phyloP scores from a whole-genome alignment of 228 moss, liverwort and hornwort genomes.

The Sphagnum magellanicum region DNA sequence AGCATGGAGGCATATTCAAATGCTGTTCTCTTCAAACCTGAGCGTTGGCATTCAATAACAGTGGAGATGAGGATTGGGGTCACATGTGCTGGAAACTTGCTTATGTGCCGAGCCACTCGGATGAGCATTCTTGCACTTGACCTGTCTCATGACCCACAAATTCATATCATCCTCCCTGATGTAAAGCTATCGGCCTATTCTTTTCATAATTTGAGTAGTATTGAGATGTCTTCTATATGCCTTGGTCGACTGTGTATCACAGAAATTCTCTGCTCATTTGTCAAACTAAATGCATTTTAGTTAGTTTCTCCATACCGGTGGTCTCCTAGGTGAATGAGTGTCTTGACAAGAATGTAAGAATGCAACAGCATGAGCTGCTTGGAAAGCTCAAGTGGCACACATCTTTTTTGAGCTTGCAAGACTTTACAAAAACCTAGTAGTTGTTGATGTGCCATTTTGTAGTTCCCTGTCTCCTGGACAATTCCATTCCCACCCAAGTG shows the following conservation, averaged over 20 bases:
- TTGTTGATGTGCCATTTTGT: conserved; percentile 76
- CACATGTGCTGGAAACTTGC: conserved; percentile 59
- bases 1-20: conserved; percentile 74
- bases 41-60: conserved; percentile 77
- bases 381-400: conserved; percentile 25
- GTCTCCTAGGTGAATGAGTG: conserved; percentile 50
- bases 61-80: conserved; percentile 83
- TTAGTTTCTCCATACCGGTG: conserved; percentile 32
- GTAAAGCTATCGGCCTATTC: too few relatives aligned
- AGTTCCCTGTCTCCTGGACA: conserved; percentile 61
- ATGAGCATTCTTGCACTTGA: conserved; percentile 88
- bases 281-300: too few relatives aligned
- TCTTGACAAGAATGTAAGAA: conserved; percentile 81
- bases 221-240: too few relatives aligned
- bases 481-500: background rate
- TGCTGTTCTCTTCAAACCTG: conserved; percentile 61
- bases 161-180: background rate
- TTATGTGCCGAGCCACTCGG: conserved; percentile 64
- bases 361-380: conserved; percentile 73
- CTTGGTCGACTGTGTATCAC: too few relatives aligned
- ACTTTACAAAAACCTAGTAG: conserved; percentile 38
- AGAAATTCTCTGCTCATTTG: too few relatives aligned
- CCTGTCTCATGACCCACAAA: conserved; percentile 11
- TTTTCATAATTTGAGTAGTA: too few relatives aligned
- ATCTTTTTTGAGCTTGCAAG: conserved; percentile 18